Percentiles rank a stretch among this genome's conserved stretches.
Evolutionary conservation across 192 early-diverging fungal genomes (phyloP).

Genomic region (Rhizoclosmatium sp.): DNA sequence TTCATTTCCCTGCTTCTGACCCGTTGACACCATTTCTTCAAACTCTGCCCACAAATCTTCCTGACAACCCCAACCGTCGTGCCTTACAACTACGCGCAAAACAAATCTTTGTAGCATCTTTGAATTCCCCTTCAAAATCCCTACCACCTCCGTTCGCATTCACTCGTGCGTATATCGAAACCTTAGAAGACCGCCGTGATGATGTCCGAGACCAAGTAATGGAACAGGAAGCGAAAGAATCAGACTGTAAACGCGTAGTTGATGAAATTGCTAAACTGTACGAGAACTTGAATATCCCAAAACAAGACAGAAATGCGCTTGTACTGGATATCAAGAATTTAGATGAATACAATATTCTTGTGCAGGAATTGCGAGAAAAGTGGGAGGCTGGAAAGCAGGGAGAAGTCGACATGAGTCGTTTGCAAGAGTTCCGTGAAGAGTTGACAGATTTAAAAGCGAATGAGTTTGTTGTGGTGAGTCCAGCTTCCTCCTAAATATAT

Average conservation of each 20-base stretch:
- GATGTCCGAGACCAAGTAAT: conserved; percentile 7
- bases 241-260: neutral
- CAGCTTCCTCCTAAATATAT: neutral
- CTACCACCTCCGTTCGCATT: conserved; percentile 6
- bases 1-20: neutral
- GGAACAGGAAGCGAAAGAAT: conserved; percentile 6
- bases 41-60: neutral
- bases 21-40: neutral
- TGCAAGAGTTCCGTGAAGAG: conserved; percentile 2
- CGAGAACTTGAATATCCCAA: conserved; percentile 5
- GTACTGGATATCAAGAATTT: neutral
- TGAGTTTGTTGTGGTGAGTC: neutral
- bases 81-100: neutral
- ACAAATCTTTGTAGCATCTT: conserved; percentile 5
- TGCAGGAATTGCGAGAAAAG: neutral
- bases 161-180: conserved; percentile 1
- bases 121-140: neutral
- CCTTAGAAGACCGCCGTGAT: conserved; percentile 17
- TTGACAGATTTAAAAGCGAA: neutral
- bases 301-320: neutral
- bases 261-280: conserved; percentile 4
- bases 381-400: neutral
- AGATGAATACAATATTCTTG: neutral
- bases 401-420: conserved; percentile 4
- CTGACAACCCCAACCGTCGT: neutral